Evolutionary conservation across 306 rosid species (phyloP).

Genomic region (Sicyos baderoa): DNA sequence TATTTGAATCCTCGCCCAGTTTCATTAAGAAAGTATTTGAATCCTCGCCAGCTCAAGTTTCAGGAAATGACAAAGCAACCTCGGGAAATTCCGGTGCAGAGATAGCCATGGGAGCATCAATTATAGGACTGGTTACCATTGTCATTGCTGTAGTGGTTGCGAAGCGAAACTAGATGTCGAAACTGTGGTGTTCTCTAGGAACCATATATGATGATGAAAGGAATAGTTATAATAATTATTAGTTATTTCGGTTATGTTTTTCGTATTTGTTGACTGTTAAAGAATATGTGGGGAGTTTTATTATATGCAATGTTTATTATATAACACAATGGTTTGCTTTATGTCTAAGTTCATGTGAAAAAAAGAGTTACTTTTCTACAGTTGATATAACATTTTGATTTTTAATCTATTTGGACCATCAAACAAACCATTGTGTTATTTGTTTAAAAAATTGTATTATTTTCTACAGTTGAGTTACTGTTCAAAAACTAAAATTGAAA

Average conservation of each 20-base stretch:
- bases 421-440: no score
- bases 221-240: not conserved
- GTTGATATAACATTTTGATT: no score
- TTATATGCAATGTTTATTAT: not conserved
- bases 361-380: no score
- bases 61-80: constrained; percentile 30
- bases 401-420: no score
- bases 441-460: no score
- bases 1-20: constrained; percentile 40
- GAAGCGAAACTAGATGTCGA: constrained; percentile 42
- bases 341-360: no score
- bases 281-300: not conserved
- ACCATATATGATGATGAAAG: not conserved
- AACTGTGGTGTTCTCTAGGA: not conserved
- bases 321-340: not conserved
- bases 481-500: no score
- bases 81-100: constrained; percentile 20
- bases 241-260: no score
- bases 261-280: not conserved
- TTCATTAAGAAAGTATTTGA: constrained; percentile 46
- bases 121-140: constrained; percentile 60
- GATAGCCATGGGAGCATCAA: constrained; percentile 28
- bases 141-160: constrained; percentile 51
- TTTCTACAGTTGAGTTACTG: no score
- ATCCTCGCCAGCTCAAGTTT: constrained; percentile 27